A percentile compares a stretch with the other conserved stretches of the same genome.
Evolutionary conservation across 2,329 filamentous ascomycete genomes (phyloP).

Genomic region (Aotearoamyces nothofagi): DNA sequence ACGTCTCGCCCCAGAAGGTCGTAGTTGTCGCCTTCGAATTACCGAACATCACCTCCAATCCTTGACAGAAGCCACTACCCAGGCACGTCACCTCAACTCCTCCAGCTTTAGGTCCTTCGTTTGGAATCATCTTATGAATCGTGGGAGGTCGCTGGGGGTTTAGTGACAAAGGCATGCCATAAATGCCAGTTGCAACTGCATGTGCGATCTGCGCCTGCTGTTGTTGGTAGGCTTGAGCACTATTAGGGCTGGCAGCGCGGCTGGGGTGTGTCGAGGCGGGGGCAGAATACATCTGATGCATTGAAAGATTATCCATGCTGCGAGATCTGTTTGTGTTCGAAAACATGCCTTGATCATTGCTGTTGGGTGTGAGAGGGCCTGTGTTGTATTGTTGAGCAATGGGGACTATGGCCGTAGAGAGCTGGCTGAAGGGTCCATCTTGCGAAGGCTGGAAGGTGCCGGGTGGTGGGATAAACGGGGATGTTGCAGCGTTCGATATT

Average conservation of each 20-base stretch:
- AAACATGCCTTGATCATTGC: slow-evolving; percentile 43
- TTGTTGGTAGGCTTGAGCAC: slow-evolving; percentile 28
- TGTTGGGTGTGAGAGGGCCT: slow-evolving; percentile 51
- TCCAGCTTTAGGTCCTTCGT: slow-evolving; percentile 66
- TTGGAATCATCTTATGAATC: slow-evolving; percentile 73
- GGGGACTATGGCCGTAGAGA: slow-evolving; percentile 9
- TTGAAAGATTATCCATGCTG: slow-evolving; percentile 48
- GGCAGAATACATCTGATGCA: slow-evolving; percentile 54
- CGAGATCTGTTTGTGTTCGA: slow-evolving; percentile 40
- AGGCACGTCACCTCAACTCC: slow-evolving; percentile 80
- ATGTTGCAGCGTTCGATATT: slow-evolving; percentile 20
- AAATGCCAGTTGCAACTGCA: slow-evolving; percentile 31
- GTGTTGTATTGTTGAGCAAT: slow-evolving; percentile 31
- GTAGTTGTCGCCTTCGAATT: slow-evolving; percentile 46
- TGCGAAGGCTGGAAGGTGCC: slow-evolving; percentile 26
- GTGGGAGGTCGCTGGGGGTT: slow-evolving; percentile 39
- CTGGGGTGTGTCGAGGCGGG: slow-evolving; percentile 61
- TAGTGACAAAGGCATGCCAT: slow-evolving; percentile 31
- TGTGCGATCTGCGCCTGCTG: slow-evolving; percentile 28
- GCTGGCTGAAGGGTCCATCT: slow-evolving; percentile 14
- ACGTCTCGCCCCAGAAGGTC: slow-evolving; percentile 47
- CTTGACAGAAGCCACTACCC: slow-evolving; percentile 65
- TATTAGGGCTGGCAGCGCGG: slow-evolving; percentile 58
- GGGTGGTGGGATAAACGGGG: slow-evolving; percentile 33
- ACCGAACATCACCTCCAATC: slow-evolving; percentile 76